These are phyloP conservation scores for Lasiodiplodia sp. DNA, from an alignment of 2,329 filamentous ascomycete genomes.

Conservation along the genomic window DNA sequence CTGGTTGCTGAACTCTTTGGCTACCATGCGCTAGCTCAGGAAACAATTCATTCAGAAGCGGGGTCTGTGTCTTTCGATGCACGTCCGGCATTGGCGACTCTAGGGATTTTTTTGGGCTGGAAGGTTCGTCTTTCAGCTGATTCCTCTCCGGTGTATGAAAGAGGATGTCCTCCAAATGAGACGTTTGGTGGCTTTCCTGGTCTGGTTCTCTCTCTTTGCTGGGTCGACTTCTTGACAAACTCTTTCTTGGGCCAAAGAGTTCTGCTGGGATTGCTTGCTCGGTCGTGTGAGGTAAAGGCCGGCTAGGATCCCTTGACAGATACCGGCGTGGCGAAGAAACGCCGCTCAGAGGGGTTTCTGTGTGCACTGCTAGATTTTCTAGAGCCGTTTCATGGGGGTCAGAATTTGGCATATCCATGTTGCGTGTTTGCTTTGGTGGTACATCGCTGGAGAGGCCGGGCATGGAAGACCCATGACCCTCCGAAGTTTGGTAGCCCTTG, in stretches of 20 bases:
- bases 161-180: neutral
- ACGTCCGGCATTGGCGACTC: neutral
- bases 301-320: conserved; percentile 4
- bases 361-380: neutral
- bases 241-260: neutral
- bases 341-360: neutral
- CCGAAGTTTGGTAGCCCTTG: neutral
- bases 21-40: conserved; percentile 9
- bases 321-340: neutral
- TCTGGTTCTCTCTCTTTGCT: neutral
- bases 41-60: conserved; percentile 16
- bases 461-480: neutral
- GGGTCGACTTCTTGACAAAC: neutral
- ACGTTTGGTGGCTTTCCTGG: neutral
- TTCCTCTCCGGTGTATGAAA: neutral
- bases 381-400: neutral
- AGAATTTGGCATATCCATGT: neutral
- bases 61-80: neutral
- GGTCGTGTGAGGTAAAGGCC: conserved; percentile 14
- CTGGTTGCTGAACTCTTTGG: neutral
- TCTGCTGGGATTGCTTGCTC: conserved; percentile 6
- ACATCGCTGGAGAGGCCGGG: neutral
- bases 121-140: no score
- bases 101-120: neutral
- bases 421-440: neutral